Evolutionary conservation across 2,329 filamentous ascomycete species (phyloP).

Genomic region (Penicillium occitanis): DNA sequence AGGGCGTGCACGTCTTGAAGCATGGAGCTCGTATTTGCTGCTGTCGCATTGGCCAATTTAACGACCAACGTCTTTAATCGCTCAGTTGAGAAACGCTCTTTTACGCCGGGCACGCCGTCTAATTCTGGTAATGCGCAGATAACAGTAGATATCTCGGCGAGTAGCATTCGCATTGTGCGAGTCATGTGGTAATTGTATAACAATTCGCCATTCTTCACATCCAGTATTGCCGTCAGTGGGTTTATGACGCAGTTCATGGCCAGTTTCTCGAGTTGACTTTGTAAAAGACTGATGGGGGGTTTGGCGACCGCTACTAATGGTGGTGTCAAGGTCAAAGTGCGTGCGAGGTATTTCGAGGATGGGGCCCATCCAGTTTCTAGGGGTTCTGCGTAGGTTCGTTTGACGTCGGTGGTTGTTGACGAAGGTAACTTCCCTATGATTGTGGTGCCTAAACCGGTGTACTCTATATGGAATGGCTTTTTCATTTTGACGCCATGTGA

Average conservation of each 20-base stretch:
- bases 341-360: conserved; percentile 61
- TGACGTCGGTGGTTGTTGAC: neutral
- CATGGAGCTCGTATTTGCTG: conserved; percentile 65
- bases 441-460: conserved; percentile 61
- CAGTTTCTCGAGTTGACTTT: conserved; percentile 74
- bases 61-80: conserved; percentile 63
- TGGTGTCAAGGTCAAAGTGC: conserved; percentile 62
- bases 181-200: conserved; percentile 65
- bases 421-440: conserved; percentile 54
- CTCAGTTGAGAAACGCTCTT: conserved; percentile 59
- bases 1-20: conserved; percentile 63
- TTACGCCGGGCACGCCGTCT: conserved; percentile 59
- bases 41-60: conserved; percentile 55
- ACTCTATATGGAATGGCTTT: conserved; percentile 54
- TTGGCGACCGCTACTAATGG: conserved; percentile 62
- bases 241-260: conserved; percentile 76
- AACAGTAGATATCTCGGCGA: conserved; percentile 72
- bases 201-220: conserved; percentile 71
- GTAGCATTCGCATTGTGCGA: conserved; percentile 66
- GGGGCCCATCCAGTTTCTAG: conserved; percentile 35
- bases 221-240: conserved; percentile 75
- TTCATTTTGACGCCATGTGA: conserved; percentile 57
- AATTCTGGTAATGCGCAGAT: conserved; percentile 74
- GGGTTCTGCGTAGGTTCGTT: conserved; percentile 16
- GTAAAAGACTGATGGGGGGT: conserved; percentile 62